Conservation (phyloP, 371 early-diverging fungal genomes). For the Dichotomocladium elegans region DNA sequence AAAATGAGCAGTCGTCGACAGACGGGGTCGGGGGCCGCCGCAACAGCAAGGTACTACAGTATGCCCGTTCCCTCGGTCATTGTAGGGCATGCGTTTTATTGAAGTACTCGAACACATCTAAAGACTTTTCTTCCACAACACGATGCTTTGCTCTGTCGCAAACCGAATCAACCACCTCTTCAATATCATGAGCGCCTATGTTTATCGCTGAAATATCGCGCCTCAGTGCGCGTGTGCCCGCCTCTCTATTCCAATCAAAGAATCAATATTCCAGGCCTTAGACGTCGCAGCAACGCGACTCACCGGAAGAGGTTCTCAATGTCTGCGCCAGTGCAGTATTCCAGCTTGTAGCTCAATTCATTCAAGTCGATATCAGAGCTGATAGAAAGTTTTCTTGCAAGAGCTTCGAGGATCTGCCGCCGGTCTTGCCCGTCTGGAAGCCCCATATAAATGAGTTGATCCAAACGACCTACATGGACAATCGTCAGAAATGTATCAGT, state of each 20-base stretch:
- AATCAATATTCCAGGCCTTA: too few species aligned
- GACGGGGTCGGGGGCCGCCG: too few species aligned
- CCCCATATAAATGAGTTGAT: constrained; percentile 65
- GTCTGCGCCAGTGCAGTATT: constrained; percentile 62
- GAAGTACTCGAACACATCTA: constrained; percentile 27
- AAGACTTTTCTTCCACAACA: constrained; percentile 16
- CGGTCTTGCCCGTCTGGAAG: constrained; percentile 59
- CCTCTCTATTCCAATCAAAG: constrained; percentile 37
- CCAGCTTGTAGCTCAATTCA: constrained; percentile 41
- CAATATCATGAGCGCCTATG: constrained; percentile 18
- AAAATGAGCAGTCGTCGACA: too few species aligned
- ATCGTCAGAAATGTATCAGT: neutral
- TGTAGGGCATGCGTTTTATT: constrained; percentile 9
- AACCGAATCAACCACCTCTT: constrained; percentile 15
- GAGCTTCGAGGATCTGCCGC: constrained; percentile 37
- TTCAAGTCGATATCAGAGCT: constrained; percentile 31
- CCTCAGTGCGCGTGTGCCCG: constrained; percentile 50
- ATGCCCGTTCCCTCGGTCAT: neutral
- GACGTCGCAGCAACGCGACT: too few species aligned
- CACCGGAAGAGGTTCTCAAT: constrained; percentile 58
- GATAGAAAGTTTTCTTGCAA: constrained; percentile 18
- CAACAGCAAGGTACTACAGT: neutral
- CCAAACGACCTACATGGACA: constrained; percentile 59
- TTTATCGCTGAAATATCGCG: constrained; percentile 20
- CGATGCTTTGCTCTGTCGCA: constrained; percentile 27